Base-by-base conservation (phyloP, 2,329 filamentous ascomycete genomes). In the Fusarium sp. region DNA sequence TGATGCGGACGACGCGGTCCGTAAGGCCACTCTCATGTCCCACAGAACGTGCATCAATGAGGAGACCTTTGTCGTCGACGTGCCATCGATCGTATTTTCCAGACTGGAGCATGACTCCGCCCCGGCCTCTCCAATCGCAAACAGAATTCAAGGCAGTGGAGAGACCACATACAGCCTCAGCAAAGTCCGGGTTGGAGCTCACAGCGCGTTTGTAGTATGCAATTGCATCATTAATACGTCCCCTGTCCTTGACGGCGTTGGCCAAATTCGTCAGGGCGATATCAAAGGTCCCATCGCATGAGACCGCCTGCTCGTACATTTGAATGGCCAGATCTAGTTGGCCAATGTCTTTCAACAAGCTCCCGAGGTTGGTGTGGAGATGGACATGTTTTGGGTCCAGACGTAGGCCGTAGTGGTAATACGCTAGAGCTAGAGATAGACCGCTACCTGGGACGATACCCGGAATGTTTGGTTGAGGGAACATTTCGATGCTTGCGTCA, bases 161-260 rank as follows among this genome's bases (percentile, higher is more conserved):
- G 61, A 99, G 88, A 9, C 96, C 96, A 81, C 96, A 99, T 0
- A 99, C 96, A 8, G 96, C 96, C 83, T 99, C 96, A 1, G 96
- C 94, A 83, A 99, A 99, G 36, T 97, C 93, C 0, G 96, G 96
- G 76, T 96, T 99, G n/a, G 95, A 91, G 36, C 89, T 88, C 11
- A 99, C 96, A 42, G 96, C 96, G 72, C 95, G 91, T 78, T 91
- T 94, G 84, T 99, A 99, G 81, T 97, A 98, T 29, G 86, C 85
- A 68, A 99, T 98, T 2, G 96, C 96, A 80, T 99, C 96, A 65
- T 91, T 93, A 74, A 98, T 94, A 49, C 94, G 91, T 3, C 96
- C 96, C 76, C 97, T 94, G 81, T 99, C 96, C 82, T 99, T 99
- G 74, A 99, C 95, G 10, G 96, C 96, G 81, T 99, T 99, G 64